Evolutionary conservation across 106 monocot species (phyloP), one percentile per base, ranked within the genome.

Genomic region (Iris macrosiphon): DNA sequence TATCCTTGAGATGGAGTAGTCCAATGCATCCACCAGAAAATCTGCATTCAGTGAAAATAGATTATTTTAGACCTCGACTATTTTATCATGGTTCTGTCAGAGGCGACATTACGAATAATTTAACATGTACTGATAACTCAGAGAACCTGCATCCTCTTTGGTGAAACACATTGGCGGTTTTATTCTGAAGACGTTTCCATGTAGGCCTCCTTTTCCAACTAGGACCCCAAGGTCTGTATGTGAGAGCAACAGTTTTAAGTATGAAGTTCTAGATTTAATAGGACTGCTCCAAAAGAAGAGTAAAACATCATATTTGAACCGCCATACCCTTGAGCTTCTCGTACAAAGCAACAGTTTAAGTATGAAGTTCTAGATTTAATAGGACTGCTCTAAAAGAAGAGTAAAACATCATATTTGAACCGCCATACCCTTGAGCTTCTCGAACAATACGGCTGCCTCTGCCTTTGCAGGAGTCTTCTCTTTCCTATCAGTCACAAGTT

Each of bases 141-240:
- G 9, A 50, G 12, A 64, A 96, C 98, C 98, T 91, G 91, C 98
- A 80, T 98, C 98, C 21, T 70, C 91, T 66, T 79, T 87, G 50
- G 69, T 74, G 59, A 98, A 98, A 65, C 98, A 98, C 98, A 98
- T 98, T 6, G 98, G 98, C 16, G 98, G 98, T 58, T 98, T 98
- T 44, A 98, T 91, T 73, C 98, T 75, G 65, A 98, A 91, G 18
- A 91, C 98, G 47, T 91, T 98, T 28, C 87, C 98, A 66, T 91
- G 98, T 16, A 98, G 68, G 1, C 98, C 91, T 4, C 98, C 98
- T 66, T 98, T 98, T 22, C 98, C 98, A 52, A 98, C 80, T 14
- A 98, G 79, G 30, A 91, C 80, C 18, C 91, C 91, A 6, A 98
- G 73, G 73, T 98, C 98, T 98, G 49, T n/a, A 19, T n/a, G 73